Base-by-base conservation (phyloP, 2,329 filamentous ascomycete species). In the Trichoderma arundinaceum region DNA sequence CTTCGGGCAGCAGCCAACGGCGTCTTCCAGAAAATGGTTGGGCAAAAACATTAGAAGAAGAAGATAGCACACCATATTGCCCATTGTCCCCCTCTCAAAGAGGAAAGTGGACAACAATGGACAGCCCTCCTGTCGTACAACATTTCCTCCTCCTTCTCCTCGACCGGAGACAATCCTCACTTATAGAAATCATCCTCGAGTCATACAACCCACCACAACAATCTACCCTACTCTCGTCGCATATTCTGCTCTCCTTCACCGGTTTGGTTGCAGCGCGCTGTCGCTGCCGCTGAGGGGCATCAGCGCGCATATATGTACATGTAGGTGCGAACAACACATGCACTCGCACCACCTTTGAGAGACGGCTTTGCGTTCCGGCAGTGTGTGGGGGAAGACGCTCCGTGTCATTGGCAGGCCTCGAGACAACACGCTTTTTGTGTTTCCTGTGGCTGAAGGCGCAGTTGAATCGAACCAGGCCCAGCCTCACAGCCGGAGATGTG, bases 231-330 rank as follows among this genome's bases (percentile, higher is more conserved):
- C 49, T 54, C 28, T 53, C 41, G 46, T 48, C 41, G 51, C 51
- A 49, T 28, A 38, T 56, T 48, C 19, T 33, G 51, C 9, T 64
- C 38, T 52, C 49, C 44, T 41, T 64, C 52, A 64, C 61, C 61
- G 51, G 61, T 38, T 49, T 57, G 51, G 61, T 64, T 64, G 52
- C 61, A 57, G 41, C 35, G 61, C 35, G 41, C 39, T 51, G 52
- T 57, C 49, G 61, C 61, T 64, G 51, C 61, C 52, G 43, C 22
- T 57, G 61, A 57, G 52, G 61, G 61, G 61, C 32, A 56, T 57
- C 62, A 59, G 53, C 53, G 22, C 53, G 62, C 62, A 65, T 58
- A 65, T 58, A 65, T 64, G 54, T 64, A 64, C 43, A 58, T 56
- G 53, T 65, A 56, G 41, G 61, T 38, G 48, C 22, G 52, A 43